Base-by-base conservation (phyloP, 495 filamentous ascomycete genomes). In the Penicillium pulvis region DNA sequence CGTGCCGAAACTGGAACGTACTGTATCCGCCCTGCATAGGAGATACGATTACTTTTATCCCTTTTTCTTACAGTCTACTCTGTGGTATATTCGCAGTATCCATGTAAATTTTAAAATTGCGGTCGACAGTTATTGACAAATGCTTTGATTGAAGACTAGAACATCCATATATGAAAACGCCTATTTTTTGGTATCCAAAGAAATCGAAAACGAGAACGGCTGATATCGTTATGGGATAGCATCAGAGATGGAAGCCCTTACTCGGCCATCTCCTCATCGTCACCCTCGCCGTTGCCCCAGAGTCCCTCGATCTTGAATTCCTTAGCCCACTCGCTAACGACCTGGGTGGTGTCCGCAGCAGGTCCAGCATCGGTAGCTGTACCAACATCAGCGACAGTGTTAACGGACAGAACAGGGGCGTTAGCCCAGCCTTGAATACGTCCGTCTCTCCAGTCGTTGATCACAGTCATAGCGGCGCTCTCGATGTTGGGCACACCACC, bases 241-340 rank as follows among this genome's bases (percentile, higher is more conserved):
- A 51, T 20, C 33, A 23, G 53, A 23, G 31, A 36, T n/a, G 24
- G 35, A 43, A 55, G 16, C 57, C 60, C 63, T 59, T 75, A 78
- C 64, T 77, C 75, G 47, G 66, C 72, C 77, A 75, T 80, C 70
- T 73, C 74, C 42, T 75, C 72, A 33, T 67, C 74, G 63, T 79
- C 78, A 53, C 62, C 71, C 49, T 77, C 71, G 20, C 78, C 82
- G 71, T 90, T 85, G 2, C 89, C 90, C 89, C 90, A 96, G n/a
- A 98, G 70, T 0, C 92, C 94, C 65, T 97, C 94, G 35, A 98
- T 81, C 79, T 93, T 92, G 73, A 98, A 98, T 75, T 98, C 95
- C 71, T 88, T 84, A 4, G 93, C 91, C 95, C 94, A 97, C 72
- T 94, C 87, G 19, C 86, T 89, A 17, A 98, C 94, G 62, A 98